Percentiles rank a stretch among this genome's conserved stretches.
phyloP scores from a whole-genome alignment of 176 grass and related monocot genomes.

The Lolium multiflorum region DNA sequence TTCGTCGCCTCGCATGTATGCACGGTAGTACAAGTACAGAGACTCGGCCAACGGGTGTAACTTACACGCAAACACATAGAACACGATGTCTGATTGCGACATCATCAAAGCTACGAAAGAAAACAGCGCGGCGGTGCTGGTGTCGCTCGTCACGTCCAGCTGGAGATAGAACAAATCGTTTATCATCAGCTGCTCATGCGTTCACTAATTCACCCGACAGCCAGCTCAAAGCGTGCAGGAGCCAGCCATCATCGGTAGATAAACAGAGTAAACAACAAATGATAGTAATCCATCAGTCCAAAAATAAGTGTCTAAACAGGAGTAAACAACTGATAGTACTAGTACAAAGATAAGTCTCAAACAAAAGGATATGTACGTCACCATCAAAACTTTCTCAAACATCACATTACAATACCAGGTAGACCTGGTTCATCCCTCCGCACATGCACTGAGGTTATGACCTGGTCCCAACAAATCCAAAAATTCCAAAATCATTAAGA shows the following conservation, averaged over 20 bases:
- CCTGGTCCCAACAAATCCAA: background rate
- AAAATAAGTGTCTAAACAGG: background rate
- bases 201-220: background rate
- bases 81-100: background rate
- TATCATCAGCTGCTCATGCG: background rate
- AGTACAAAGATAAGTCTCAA: background rate
- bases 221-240: background rate
- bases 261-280: background rate
- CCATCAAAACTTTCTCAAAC: constrained; percentile 7
- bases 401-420: background rate
- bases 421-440: background rate
- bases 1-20: no score
- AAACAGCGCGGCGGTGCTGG: background rate
- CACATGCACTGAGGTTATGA: background rate
- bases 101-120: background rate
- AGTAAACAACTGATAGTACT: background rate
- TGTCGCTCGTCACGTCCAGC: background rate
- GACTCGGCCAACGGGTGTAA: background rate
- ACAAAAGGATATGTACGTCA: background rate
- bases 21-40: background rate
- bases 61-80: background rate
- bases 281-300: background rate
- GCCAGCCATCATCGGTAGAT: background rate
- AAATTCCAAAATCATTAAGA: background rate
- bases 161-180: background rate